Evolutionary conservation across 495 filamentous ascomycete genomes (phyloP).

Genomic region (Aspergillus sclerotiicarbonarius): DNA sequence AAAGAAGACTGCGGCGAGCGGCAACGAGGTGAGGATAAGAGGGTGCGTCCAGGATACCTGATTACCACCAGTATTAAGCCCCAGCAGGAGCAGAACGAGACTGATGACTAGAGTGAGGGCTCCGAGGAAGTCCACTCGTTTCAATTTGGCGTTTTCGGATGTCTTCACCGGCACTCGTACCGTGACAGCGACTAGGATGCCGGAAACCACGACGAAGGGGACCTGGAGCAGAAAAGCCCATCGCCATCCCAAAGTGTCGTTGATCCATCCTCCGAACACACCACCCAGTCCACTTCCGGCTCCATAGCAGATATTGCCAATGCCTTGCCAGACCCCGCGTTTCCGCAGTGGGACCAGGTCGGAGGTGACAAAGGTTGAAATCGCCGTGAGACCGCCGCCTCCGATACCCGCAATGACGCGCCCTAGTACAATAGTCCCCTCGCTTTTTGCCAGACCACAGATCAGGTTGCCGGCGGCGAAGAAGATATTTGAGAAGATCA

Average conservation of each 20-base stretch:
- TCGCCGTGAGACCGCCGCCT: constrained; percentile 79
- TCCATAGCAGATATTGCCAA: constrained; percentile 80
- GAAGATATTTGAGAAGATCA: constrained; percentile 75
- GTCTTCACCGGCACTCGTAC: constrained; percentile 76
- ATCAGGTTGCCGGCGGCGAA: constrained; percentile 82
- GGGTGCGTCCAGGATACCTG: constrained; percentile 82
- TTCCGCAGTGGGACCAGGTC: constrained; percentile 82
- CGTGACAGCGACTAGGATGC: constrained; percentile 61
- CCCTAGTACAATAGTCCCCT: constrained; percentile 73
- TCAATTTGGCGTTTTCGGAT: constrained; percentile 53
- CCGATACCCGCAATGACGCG: constrained; percentile 82
- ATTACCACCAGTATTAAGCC: constrained; percentile 83
- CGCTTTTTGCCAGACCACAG: constrained; percentile 73
- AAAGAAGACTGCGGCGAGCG: constrained; percentile 58
- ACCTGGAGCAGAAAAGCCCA: constrained; percentile 82
- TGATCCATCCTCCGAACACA: constrained; percentile 75
- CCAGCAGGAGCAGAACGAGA: constrained; percentile 73
- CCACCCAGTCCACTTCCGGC: constrained; percentile 60
- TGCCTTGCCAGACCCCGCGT: constrained; percentile 80
- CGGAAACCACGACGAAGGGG: constrained; percentile 61
- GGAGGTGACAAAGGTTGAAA: constrained; percentile 76
- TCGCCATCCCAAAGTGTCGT: constrained; percentile 74
- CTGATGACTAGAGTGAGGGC: constrained; percentile 64
- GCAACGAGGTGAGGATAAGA: constrained; percentile 67
- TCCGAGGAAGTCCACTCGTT: constrained; percentile 83